phyloP scores from a whole-genome alignment of 345 rosid genomes.

The Citrus sp. region DNA sequence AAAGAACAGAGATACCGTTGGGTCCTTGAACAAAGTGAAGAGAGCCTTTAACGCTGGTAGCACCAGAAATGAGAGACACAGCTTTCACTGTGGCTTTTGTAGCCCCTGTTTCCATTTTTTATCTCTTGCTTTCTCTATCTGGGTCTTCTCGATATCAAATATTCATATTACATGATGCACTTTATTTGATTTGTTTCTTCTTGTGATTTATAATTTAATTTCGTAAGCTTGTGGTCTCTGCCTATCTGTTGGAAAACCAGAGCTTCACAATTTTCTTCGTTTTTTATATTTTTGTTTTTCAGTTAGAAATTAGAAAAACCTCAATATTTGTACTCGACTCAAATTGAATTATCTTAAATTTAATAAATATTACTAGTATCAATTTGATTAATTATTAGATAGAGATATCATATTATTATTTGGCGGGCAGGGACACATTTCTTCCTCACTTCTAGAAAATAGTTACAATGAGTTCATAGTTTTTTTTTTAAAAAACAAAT shows the following conservation, averaged over 20 bases:
- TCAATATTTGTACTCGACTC: background rate
- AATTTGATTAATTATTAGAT: no score
- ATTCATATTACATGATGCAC: background rate
- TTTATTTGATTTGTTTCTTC: background rate
- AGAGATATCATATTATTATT: no score
- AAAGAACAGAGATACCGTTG: constrained; percentile 39
- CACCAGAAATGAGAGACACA: constrained; percentile 82
- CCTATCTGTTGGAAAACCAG: background rate
- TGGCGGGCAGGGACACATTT: no score
- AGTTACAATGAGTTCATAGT: no score
- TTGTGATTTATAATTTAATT: background rate
- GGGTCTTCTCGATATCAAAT: background rate
- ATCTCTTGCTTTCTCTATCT: background rate
- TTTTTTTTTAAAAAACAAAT: no score
- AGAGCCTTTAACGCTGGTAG: constrained; percentile 54
- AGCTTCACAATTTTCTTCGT: background rate
- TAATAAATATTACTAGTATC: no score
- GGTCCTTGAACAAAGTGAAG: constrained; percentile 58
- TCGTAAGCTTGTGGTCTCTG: no score
- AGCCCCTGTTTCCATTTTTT: constrained; percentile 34
- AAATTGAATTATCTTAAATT: no score
- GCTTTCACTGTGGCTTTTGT: constrained; percentile 52
- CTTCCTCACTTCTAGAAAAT: no score
- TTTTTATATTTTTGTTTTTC: background rate
- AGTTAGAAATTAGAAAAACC: no score